Evolutionary conservation across 108 stramenopile species (phyloP).

Genomic region (Nitzschia palea): DNA sequence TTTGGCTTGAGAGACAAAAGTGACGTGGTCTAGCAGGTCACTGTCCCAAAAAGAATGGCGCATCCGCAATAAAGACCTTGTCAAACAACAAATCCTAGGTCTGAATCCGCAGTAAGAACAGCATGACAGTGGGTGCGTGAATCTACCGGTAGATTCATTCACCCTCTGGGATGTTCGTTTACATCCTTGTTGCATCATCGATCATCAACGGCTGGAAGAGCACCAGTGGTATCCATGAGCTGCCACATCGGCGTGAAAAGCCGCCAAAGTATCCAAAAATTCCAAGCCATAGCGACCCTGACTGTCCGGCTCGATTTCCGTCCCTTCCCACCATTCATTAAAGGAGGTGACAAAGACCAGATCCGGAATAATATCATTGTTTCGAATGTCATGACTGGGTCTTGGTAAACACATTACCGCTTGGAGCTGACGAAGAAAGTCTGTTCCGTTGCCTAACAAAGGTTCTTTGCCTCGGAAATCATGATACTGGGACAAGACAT

Average conservation of each 20-base stretch:
- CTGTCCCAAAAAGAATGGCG: too few species aligned
- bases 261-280: constrained; percentile 19
- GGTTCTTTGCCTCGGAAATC: constrained; percentile 32
- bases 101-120: too few species aligned
- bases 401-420: constrained; percentile 27
- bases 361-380: constrained; percentile 12
- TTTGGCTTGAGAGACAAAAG: too few species aligned
- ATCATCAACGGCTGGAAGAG: too few species aligned
- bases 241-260: constrained; percentile 13
- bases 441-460: constrained; percentile 6
- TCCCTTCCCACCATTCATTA: constrained; percentile 43
- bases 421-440: constrained; percentile 19
- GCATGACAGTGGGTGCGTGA: too few species aligned
- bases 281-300: constrained; percentile 17
- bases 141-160: too few species aligned
- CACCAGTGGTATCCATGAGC: not conserved
- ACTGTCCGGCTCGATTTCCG: constrained; percentile 27
- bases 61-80: too few species aligned
- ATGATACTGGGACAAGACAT: constrained; percentile 28
- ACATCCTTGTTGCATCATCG: too few species aligned
- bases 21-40: too few species aligned
- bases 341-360: constrained; percentile 33
- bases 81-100: too few species aligned
- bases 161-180: too few species aligned
- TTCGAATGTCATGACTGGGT: constrained; percentile 4